Evolutionary conservation across 192 early-diverging fungal species (phyloP).

Genomic region (Neocallimastix lanati): DNA sequence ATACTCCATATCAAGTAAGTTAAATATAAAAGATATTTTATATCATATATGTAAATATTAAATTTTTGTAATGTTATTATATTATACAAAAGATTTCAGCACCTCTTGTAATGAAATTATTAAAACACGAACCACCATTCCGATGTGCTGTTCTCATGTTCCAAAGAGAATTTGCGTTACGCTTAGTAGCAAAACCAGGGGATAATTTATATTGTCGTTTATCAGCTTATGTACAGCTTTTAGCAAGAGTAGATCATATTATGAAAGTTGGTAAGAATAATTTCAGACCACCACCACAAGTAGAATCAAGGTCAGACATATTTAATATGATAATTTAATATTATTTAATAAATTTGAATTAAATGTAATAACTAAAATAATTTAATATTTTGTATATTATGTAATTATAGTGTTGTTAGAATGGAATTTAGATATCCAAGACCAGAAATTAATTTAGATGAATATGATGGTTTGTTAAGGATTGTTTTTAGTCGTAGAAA

Average conservation of each 20-base stretch:
- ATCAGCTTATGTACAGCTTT: constrained; percentile 83
- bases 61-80: too few relatives aligned
- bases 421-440: constrained; percentile 87
- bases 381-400: not conserved
- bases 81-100: constrained; percentile 66
- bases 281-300: constrained; percentile 91
- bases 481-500: constrained; percentile 86
- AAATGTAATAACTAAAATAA: not conserved
- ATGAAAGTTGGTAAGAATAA: constrained; percentile 98
- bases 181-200: constrained; percentile 83
- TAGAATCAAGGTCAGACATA: constrained; percentile 43
- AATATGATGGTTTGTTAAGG: constrained; percentile 92
- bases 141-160: constrained; percentile 92
- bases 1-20: constrained; percentile 80
- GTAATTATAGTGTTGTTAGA: constrained; percentile 68
- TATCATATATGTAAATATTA: too few relatives aligned
- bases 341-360: too few relatives aligned
- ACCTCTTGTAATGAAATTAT: constrained; percentile 82
- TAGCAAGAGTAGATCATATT: constrained; percentile 82
- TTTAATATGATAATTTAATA: too few relatives aligned
- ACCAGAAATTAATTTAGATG: constrained; percentile 82
- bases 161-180: constrained; percentile 94
- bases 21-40: too few relatives aligned
- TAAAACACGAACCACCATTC: constrained; percentile 65
- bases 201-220: constrained; percentile 81